Percentiles rank a stretch among this genome's conserved stretches.
Conservation (phyloP, 805 yeast species). For the Candida anglica region DNA sequence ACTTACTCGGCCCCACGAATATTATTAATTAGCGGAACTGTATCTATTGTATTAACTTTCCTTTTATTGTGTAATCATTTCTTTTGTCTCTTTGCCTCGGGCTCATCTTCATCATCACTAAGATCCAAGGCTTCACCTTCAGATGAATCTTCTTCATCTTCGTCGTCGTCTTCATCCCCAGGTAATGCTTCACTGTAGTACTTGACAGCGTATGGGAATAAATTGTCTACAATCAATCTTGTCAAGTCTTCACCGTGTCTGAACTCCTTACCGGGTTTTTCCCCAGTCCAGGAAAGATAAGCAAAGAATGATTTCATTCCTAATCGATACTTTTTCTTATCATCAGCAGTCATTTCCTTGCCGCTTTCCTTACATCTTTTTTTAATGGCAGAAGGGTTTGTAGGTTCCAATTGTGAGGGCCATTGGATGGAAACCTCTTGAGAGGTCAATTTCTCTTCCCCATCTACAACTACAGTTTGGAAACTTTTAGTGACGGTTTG, state of each 20-base stretch:
- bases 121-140: constrained; percentile 48
- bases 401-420: constrained; percentile 60
- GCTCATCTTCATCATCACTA: constrained; percentile 47
- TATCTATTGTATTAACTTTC: too few relatives aligned
- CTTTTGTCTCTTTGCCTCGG: constrained; percentile 1
- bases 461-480: constrained; percentile 43
- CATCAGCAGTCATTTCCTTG: constrained; percentile 41
- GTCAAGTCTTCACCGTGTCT: constrained; percentile 79
- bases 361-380: constrained; percentile 23
- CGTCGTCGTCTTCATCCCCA: constrained; percentile 51
- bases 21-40: too few relatives aligned
- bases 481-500: constrained; percentile 64
- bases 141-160: constrained; percentile 22
- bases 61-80: too few relatives aligned
- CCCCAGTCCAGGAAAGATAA: constrained; percentile 84
- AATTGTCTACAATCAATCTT: constrained; percentile 65
- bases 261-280: constrained; percentile 71
- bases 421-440: constrained; percentile 53
- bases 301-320: constrained; percentile 86
- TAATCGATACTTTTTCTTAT: constrained; percentile 56
- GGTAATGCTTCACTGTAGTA: constrained; percentile 76
- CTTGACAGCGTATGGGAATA: constrained; percentile 81
- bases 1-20: too few relatives aligned
- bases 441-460: constrained; percentile 54
- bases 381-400: constrained; percentile 52